phyloP scores from a whole-genome alignment of 2,329 filamentous ascomycete species.

The Aspergillus piperis region DNA sequence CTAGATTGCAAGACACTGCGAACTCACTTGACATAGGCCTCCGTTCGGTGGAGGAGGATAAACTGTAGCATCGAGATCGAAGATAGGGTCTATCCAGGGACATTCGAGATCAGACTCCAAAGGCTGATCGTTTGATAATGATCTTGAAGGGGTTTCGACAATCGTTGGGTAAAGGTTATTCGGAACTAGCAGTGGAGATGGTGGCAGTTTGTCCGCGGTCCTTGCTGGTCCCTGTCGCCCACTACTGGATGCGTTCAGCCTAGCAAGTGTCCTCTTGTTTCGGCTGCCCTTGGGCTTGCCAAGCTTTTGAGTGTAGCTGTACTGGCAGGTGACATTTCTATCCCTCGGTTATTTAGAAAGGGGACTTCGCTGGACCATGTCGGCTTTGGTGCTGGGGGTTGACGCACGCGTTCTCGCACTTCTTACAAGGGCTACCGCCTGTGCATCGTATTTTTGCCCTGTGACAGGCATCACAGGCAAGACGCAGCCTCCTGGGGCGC shows the following conservation, averaged over 20 bases:
- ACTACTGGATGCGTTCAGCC: neutral
- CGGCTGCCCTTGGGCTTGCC: slow-evolving; percentile 1
- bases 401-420: neutral
- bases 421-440: neutral
- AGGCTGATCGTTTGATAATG: too few relatives aligned
- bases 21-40: neutral
- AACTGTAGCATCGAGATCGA: neutral
- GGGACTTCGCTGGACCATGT: neutral
- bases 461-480: neutral
- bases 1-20: too few relatives aligned
- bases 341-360: neutral
- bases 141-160: neutral
- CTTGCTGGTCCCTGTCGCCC: too few relatives aligned
- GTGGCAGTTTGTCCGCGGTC: too few relatives aligned
- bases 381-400: neutral
- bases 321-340: neutral
- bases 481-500: neutral
- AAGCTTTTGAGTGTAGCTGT: neutral
- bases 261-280: slow-evolving; percentile 1
- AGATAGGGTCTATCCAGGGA: neutral
- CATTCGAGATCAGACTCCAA: neutral
- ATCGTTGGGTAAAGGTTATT: neutral
- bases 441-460: neutral
- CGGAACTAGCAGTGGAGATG: too few relatives aligned
- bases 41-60: neutral